These are phyloP conservation scores for Apiotrichum laibachii DNA, from an alignment of 1,284 basidiomycete species.

Conservation along the genomic window DNA sequence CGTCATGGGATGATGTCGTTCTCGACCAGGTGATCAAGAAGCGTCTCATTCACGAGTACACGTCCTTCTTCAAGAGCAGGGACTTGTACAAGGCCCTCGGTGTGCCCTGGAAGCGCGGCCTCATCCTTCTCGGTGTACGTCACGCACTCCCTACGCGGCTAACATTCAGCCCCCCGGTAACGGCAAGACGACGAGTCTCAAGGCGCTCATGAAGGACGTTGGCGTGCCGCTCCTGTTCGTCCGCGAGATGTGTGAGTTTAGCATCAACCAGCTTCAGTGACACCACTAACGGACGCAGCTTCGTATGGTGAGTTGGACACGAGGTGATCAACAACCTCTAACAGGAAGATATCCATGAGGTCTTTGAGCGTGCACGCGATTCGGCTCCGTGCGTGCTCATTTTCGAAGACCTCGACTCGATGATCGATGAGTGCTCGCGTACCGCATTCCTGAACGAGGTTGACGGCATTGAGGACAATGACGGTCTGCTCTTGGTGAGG, in stretches of 20 bases:
- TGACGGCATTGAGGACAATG: slow-evolving; percentile 60
- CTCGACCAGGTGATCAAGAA: slow-evolving; percentile 69
- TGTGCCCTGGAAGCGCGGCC: slow-evolving; percentile 71
- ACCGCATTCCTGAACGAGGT: slow-evolving; percentile 83
- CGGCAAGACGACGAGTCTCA: slow-evolving; percentile 78
- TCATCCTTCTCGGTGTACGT: slow-evolving; percentile 43
- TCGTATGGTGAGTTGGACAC: not conserved
- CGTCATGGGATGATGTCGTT: slow-evolving; percentile 58
- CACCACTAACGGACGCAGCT: slow-evolving; percentile 47
- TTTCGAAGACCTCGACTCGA: slow-evolving; percentile 74
- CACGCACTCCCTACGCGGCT: not conserved
- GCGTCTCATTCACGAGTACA: slow-evolving; percentile 65
- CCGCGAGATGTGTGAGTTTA: not conserved
- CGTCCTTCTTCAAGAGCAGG: slow-evolving; percentile 71
- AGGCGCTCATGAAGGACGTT: slow-evolving; percentile 54
- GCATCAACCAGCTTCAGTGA: slow-evolving; percentile 43
- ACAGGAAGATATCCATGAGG: slow-evolving; percentile 20
- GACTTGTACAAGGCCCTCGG: slow-evolving; percentile 65
- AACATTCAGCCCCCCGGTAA: slow-evolving; percentile 58
- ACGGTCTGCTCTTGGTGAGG: slow-evolving; percentile 63
- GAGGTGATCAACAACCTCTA: not conserved
- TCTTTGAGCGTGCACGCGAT: slow-evolving; percentile 39
- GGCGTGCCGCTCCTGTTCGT: slow-evolving; percentile 66
- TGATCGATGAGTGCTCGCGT: slow-evolving; percentile 70
- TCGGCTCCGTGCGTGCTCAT: slow-evolving; percentile 68